Evolutionary conservation across 2,329 filamentous ascomycete species (phyloP), one percentile per base, ranked within the genome.

Genomic region (Nothopassalora personata): DNA sequence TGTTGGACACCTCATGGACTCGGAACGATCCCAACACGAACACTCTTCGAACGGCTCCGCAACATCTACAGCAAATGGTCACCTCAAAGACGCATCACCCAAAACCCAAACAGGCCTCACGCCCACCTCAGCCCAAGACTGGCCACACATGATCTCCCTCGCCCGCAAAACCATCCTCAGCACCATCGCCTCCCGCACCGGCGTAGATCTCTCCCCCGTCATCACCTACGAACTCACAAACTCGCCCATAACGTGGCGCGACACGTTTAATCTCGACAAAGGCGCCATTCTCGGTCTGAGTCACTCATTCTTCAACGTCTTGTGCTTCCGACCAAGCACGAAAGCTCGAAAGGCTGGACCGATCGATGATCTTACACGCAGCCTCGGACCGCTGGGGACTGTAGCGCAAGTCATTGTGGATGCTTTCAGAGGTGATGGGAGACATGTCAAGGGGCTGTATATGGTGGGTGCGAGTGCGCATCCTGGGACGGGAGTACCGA

Each of bases 381-480:
- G 49, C 3, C 51, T 70, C 1, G 70, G 70, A 9, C 56, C 67
- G 1, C 18, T 66, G 8, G 71, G 65, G 5, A 58, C 66, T 8
- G 64, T 68, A 11, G 61, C 50, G 13, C 65, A 68, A 51, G 64
- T 66, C 8, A 31, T 70, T 3, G 62, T 64, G 6, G 71, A 73
- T 57, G 57, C 66, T 5, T 52, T 60, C 0, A 47, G 70, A 27
- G 58, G 64, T 1, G 49, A 59, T n/a, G 52, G 46, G 5, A 66
- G 63, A 4, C 77, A 76, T 5, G 74, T 86, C 18, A 64, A 75
- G 11, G 75, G 77, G 2, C 72, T 86, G 27, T 90, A 89, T 68
- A 90, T 91, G 68, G 88, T 90, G 0, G 88, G 88, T 34, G 88
- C 88, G 1, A 87, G 84, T 68, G 88, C 87, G 19, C 88, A 91